Percentiles rank a stretch among this genome's conserved stretches.
Evolutionary conservation across 2,329 filamentous ascomycete genomes (phyloP).

Genomic region (Zymoseptoria ardabiliae): DNA sequence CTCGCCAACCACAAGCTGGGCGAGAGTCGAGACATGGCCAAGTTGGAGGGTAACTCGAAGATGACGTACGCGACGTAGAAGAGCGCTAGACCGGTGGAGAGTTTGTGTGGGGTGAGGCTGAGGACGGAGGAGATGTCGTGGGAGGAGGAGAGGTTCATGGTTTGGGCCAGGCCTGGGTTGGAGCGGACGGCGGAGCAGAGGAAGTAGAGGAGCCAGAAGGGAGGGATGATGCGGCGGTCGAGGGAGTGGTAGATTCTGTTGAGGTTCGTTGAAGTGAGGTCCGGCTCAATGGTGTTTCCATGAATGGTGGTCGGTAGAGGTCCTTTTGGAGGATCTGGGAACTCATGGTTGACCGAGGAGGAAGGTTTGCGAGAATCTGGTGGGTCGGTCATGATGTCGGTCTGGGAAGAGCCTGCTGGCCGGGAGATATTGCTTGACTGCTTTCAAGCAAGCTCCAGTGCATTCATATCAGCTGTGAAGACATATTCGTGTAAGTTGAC

Average conservation of each 20-base stretch:
- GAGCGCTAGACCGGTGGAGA: constrained; percentile 74
- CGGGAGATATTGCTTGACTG: not conserved
- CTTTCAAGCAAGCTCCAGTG: no score
- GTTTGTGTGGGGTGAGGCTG: constrained; percentile 62
- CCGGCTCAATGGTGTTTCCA: not conserved
- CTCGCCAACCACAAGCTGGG: constrained; percentile 87
- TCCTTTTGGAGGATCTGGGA: not conserved
- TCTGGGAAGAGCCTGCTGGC: not conserved
- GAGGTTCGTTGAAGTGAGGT: constrained; percentile 7
- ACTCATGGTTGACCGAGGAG: not conserved
- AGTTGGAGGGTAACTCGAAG: constrained; percentile 81
- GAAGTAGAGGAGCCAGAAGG: constrained; percentile 88
- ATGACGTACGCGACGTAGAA: constrained; percentile 92
- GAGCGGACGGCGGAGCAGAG: constrained; percentile 85
- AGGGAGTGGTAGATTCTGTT: constrained; percentile 21
- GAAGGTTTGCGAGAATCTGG: not conserved
- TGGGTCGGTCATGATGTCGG: not conserved
- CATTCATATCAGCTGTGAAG: not conserved
- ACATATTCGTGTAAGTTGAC: not conserved
- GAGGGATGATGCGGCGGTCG: constrained; percentile 37
- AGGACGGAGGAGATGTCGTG: constrained; percentile 72
- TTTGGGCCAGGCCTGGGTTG: constrained; percentile 89
- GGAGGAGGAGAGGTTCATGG: constrained; percentile 66
- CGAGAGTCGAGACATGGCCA: constrained; percentile 78
- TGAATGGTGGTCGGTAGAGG: not conserved